Base-by-base conservation (phyloP, 176 grass and related monocot species). In the Avena eriantha region DNA sequence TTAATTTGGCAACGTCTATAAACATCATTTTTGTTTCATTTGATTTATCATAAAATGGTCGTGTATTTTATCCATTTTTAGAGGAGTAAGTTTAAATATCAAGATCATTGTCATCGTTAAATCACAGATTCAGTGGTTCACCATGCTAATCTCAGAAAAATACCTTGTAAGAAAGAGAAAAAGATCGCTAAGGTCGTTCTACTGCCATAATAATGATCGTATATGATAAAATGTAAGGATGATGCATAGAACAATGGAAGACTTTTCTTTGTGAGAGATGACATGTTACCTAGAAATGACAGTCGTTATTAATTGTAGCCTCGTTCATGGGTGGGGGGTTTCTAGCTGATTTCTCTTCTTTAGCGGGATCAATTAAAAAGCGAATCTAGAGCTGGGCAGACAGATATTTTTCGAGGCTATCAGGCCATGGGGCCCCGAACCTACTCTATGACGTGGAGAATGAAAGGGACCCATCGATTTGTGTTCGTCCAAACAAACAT, bases 331-430 rank as follows among this genome's bases (percentile, higher is more conserved):
- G 1, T 5, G 4, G 69, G 45, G 73, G 36, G 50, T 18, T n/a
- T 24, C 23, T 83, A 88, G 3, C 61, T 83, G 19, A 82, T 21
- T 66, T 54, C 5, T 1, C 10, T 24, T 88, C 3, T 8, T 0
- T 1, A 48, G 26, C 33, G 15, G 21, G 26, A 35, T 51, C 39
- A 35, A 8, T 54, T 67, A 60, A 65, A 76, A 21, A 15, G 41
- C 56, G 57, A 80, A 80, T 24, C 11, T 80, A 14, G 46, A 4
- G 24, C 31, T 29, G 16, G 15, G 59, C 65, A 13, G 4, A 41
- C 16, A 68, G 87, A 83, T 88, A 71, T 88, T 89, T 81, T 89
- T 66, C 19, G 10, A 3, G 26, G 48, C 39, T 59, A n/a, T 7
- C 21, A 45, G 15, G 22, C 10, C 16, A 16, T 23, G 34, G 57